A percentile compares a stretch with the other conserved stretches of the same genome.
phyloP scores from a whole-genome alignment of 164 flowering plant species.

The Berberis thunbergii region DNA sequence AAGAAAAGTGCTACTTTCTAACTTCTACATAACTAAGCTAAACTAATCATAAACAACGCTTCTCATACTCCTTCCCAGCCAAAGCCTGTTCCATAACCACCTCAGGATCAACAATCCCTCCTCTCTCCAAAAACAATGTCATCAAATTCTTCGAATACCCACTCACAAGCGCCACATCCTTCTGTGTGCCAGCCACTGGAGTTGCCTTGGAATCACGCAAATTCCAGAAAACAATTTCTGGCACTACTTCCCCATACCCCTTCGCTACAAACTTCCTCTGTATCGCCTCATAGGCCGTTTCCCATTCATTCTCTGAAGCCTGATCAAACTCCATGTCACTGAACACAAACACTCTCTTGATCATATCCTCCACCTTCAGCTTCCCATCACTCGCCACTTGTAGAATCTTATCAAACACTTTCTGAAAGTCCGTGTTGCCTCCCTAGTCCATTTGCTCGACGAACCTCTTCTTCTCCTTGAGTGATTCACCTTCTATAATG shows the following conservation, averaged over 20 bases:
- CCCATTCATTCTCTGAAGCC: conserved; percentile 35
- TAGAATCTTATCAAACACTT: conserved; percentile 25
- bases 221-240: conserved; percentile 53
- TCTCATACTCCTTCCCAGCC: conserved; percentile 24
- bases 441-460: conserved; percentile 23
- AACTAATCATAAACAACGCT: conserved; percentile 27
- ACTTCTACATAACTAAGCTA: no score
- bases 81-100: conserved; percentile 35
- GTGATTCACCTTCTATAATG: conserved; percentile 13
- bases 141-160: conserved; percentile 51
- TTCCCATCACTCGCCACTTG: conserved; percentile 12
- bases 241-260: conserved; percentile 25
- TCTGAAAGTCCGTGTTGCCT: conserved; percentile 23
- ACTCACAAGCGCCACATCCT: conserved; percentile 46
- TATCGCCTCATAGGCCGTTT: conserved; percentile 39
- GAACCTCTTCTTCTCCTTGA: conserved; percentile 12
- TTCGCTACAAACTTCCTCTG: conserved; percentile 25
- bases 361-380: conserved; percentile 20
- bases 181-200: conserved; percentile 26
- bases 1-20: no score
- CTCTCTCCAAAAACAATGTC: conserved; percentile 34
- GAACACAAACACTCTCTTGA: conserved; percentile 46
- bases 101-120: conserved; percentile 24
- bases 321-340: conserved; percentile 62
- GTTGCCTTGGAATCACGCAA: conserved; percentile 33